Evolutionary conservation across 2,329 filamentous ascomycete genomes (phyloP).

Genomic region (Epicoccum sorghinum): DNA sequence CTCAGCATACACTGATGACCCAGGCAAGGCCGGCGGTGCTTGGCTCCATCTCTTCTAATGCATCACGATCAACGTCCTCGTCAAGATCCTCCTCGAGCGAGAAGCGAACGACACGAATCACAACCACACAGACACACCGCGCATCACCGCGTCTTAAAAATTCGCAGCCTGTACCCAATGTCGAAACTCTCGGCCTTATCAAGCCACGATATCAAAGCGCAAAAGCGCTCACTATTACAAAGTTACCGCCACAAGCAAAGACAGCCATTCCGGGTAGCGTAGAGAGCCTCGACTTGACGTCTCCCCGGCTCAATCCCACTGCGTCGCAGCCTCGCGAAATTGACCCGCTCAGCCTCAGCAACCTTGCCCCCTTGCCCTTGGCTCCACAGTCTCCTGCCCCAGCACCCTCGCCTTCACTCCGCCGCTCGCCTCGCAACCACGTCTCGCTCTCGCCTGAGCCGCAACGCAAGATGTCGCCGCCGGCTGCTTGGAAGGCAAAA

Average conservation of each 20-base stretch:
- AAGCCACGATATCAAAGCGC: neutral
- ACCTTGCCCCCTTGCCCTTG: too few species aligned
- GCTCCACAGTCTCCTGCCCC: constrained; percentile 26
- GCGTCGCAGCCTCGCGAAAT: constrained; percentile 20
- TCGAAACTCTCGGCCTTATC: constrained; percentile 22
- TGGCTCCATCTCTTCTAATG: constrained; percentile 35
- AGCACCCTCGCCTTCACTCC: constrained; percentile 2
- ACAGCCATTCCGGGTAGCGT: constrained; percentile 20
- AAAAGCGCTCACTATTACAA: neutral
- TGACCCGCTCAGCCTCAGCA: constrained; percentile 1
- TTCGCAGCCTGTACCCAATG: constrained; percentile 13
- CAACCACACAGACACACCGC: constrained; percentile 17
- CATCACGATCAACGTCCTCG: constrained; percentile 22
- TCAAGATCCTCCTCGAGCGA: constrained; percentile 13
- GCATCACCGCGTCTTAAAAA: constrained; percentile 32
- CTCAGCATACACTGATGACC: constrained; percentile 5
- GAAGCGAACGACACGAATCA: constrained; percentile 4
- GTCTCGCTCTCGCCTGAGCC: constrained; percentile 11
- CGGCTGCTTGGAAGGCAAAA: constrained; percentile 39
- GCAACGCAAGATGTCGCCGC: constrained; percentile 12
- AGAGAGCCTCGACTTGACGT: constrained; percentile 37
- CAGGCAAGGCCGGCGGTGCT: constrained; percentile 32
- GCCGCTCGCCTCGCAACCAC: constrained; percentile 32
- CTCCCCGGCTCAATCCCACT: neutral
- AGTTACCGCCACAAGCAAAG: neutral